Conservation (phyloP, 2,329 filamentous ascomycete species). For the Penicillium palitans region DNA sequence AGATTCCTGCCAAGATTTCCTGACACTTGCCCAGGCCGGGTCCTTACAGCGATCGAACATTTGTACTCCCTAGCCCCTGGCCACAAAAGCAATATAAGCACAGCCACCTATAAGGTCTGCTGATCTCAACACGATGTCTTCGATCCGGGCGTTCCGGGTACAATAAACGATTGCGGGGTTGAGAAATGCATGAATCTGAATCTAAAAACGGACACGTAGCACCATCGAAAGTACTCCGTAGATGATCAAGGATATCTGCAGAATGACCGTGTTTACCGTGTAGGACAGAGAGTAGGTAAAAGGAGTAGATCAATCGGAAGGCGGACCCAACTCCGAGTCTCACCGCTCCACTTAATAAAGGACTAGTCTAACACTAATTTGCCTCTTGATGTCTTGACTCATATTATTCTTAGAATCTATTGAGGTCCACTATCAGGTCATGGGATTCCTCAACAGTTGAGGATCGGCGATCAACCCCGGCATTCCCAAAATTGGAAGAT, state of each 20-base stretch:
- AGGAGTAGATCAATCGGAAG: slow-evolving; percentile 6
- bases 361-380: background rate
- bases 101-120: slow-evolving; percentile 2
- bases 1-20: slow-evolving; percentile 5
- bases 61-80: background rate
- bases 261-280: slow-evolving; percentile 1
- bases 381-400: background rate
- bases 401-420: slow-evolving; percentile 1
- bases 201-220: slow-evolving; percentile 3
- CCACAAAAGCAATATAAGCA: background rate
- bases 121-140: slow-evolving; percentile 2
- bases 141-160: background rate
- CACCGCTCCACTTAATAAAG: slow-evolving; percentile 20
- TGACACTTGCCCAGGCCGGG: background rate
- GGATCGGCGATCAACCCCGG: background rate
- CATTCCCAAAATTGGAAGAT: background rate
- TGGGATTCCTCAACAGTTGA: slow-evolving; percentile 20
- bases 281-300: slow-evolving; percentile 1
- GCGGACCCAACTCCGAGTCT: slow-evolving; percentile 10
- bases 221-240: background rate
- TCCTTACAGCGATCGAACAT: slow-evolving; percentile 7
- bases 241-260: background rate
- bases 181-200: background rate
- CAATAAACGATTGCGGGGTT: slow-evolving; percentile 7
- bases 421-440: slow-evolving; percentile 1